phyloP scores from a whole-genome alignment of 495 filamentous ascomycete species.

The Tuber microsphaerosporum region DNA sequence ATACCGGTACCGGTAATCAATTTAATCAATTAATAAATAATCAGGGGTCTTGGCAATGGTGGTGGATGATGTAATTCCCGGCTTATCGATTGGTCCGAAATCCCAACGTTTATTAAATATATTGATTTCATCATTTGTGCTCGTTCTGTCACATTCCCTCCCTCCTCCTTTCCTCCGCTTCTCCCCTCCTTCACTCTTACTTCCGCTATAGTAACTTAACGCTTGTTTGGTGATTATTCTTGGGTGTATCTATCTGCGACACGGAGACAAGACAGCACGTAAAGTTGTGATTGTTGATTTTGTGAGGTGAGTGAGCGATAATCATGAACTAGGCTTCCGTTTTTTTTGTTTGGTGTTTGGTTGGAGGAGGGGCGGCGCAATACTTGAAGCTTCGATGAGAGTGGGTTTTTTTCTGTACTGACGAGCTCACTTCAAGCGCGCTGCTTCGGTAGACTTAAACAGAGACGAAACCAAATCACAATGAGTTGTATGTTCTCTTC shows the following conservation, averaged over 20 bases:
- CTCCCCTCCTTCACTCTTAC: not conserved
- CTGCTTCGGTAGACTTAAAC: constrained; percentile 10
- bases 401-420: not conserved
- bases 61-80: constrained; percentile 3
- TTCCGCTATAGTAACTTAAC: not conserved
- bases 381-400: too few relatives aligned
- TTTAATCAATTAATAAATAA: not conserved
- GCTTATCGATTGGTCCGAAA: constrained; percentile 24
- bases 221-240: not conserved
- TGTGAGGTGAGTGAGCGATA: not conserved
- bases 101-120: not conserved
- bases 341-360: not conserved
- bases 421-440: not conserved
- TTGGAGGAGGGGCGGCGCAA: not conserved
- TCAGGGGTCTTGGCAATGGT: not conserved
- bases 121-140: constrained; percentile 21
- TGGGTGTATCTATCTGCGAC: not conserved
- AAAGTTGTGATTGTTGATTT: not conserved
- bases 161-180: not conserved
- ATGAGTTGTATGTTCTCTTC: constrained; percentile 21
- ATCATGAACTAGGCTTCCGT: too few relatives aligned
- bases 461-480: constrained; percentile 30
- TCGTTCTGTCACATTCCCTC: not conserved
- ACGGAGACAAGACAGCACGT: not conserved
- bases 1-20: not conserved